Evolutionary conservation across 352 stramenopile genomes (phyloP).

Genomic region (Globisporangium takayamanum): DNA sequence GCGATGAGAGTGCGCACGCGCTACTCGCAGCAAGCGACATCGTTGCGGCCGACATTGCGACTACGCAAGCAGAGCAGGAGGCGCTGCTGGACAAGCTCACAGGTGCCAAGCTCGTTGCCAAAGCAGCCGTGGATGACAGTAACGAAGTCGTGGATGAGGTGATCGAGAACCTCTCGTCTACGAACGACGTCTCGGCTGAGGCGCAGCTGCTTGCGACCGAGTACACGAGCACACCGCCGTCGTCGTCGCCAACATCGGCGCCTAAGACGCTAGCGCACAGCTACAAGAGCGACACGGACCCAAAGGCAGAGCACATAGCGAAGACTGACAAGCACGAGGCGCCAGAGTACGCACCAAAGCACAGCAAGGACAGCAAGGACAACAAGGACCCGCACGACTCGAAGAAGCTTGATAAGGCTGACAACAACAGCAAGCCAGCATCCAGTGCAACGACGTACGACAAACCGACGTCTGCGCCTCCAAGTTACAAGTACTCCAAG

Average conservation of each 20-base stretch:
- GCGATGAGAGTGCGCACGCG: too few species aligned
- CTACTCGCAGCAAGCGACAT: neutral
- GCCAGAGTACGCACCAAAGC: neutral
- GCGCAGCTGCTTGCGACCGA: too few species aligned
- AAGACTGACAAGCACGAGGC: neutral
- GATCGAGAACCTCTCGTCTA: neutral
- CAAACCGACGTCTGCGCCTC: too few species aligned
- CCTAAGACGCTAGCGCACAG: neutral
- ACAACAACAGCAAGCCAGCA: too few species aligned
- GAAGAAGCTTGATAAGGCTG: too few species aligned
- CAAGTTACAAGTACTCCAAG: neutral
- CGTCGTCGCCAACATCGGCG: neutral
- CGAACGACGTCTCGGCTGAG: neutral
- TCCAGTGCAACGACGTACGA: too few species aligned
- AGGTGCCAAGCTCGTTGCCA: neutral
- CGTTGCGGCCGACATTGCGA: neutral
- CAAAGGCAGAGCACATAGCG: neutral
- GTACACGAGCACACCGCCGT: too few species aligned
- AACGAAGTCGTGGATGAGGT: neutral
- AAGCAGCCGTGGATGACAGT: neutral
- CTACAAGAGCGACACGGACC: neutral
- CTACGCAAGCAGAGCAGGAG: neutral
- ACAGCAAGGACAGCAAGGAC: slow-evolving; percentile 1
- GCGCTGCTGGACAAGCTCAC: neutral
- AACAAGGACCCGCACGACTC: neutral